Evolutionary conservation across 1,284 basidiomycete species (phyloP), one percentile per base, ranked within the genome.

Genomic region (Meripilus lineatus): DNA sequence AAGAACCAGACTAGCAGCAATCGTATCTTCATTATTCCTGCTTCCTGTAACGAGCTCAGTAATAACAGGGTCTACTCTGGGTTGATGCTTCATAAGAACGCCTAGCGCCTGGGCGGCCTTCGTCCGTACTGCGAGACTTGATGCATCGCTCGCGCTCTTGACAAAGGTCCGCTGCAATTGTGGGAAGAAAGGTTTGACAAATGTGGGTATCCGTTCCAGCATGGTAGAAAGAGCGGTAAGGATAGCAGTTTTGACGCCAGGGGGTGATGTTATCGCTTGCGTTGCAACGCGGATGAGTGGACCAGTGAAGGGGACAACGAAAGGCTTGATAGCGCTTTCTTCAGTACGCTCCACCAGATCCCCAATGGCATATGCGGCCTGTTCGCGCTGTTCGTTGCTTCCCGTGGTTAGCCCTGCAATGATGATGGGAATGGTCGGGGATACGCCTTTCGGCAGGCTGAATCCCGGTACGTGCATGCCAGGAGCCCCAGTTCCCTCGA

Each of bases 121-220:
- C 48, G 71, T 84, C 40, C 95, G 82, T 22, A 99, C 93, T 15
- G 79, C 82, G 2, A 77, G 69, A 53, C 89, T 90, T 1, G 85
- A 77, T 1, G 85, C 67, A 62, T 99, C 95, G 47, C 84, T 79
- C 1, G 89, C 78, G 30, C 92, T 91, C 68, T 99, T 99, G 65
- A 97, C 88, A 61, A 99, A 99, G 0, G 93, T 97, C 32, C 95
- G 79, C 62, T 98, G 95, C 28, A 99, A 70, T 62, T 99, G 95
- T 2, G 95, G 96, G 75, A 97, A 97, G 84, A 99, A 99, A 1
- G 95, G 94, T 62, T 93, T 93, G 52, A 97, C 92, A 53, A 96
- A 90, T 17, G 77, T 71, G 0, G 95, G 93, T 17, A 98, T 89
- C 40, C 79, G 75, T 52, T 84, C 79, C 25, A 96, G 72, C 75